Evolutionary conservation across 257 asterid species (phyloP).

Genomic region (Solanum virginianum): DNA sequence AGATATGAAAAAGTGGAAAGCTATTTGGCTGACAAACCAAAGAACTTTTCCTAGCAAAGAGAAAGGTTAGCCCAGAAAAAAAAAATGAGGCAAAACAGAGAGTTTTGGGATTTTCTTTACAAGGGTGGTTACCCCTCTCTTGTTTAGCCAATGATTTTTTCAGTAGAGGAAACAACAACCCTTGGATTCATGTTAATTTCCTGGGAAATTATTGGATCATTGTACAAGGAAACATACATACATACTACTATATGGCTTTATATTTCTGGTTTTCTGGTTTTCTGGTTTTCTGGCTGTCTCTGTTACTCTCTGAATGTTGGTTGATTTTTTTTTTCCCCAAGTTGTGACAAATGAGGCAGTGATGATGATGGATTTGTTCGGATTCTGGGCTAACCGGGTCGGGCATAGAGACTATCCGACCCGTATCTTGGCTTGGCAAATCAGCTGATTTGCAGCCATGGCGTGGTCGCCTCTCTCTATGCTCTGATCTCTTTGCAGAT

Average conservation of each 20-base stretch:
- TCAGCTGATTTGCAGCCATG: background rate
- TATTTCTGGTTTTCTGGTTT: background rate
- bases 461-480: background rate
- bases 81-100: background rate
- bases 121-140: conserved; percentile 53
- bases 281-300: background rate
- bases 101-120: background rate
- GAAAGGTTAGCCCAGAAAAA: background rate
- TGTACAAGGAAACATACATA: background rate
- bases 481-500: background rate
- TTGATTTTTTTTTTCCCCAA: background rate
- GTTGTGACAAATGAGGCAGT: background rate
- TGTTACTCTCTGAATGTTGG: background rate
- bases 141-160: conserved; percentile 14
- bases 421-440: background rate
- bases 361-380: background rate
- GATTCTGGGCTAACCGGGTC: background rate
- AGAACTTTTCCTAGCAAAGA: background rate
- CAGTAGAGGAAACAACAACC: background rate
- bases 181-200: background rate
- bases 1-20: background rate
- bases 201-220: background rate
- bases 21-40: no score
- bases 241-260: background rate
- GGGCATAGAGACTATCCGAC: background rate